phyloP scores from a whole-genome alignment of 768 basidiomycete genomes.

The Mycena olivaceomarginata region DNA sequence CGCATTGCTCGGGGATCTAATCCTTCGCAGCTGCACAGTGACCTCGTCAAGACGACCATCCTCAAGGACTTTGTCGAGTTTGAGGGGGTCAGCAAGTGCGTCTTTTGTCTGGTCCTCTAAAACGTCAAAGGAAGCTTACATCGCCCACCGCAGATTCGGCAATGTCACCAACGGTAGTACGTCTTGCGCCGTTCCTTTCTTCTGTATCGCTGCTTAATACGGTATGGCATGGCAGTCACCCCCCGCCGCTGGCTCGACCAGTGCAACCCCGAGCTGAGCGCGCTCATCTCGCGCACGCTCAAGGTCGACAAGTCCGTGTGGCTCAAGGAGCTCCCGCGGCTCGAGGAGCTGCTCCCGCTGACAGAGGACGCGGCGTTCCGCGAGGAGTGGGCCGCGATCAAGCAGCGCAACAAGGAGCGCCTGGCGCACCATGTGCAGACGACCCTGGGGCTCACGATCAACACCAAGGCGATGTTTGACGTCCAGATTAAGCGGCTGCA shows the following conservation, averaged over 20 bases:
- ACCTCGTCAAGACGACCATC: conserved; percentile 89
- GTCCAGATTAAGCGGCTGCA: conserved; percentile 97
- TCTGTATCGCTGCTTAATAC: neutral
- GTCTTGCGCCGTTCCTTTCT: conserved; percentile 49
- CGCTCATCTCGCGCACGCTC: conserved; percentile 90
- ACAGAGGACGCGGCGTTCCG: conserved; percentile 86
- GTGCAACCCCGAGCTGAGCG: conserved; percentile 93
- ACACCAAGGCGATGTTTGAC: conserved; percentile 90
- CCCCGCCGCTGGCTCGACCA: conserved; percentile 96
- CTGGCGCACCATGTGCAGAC: conserved; percentile 85
- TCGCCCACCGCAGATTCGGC: conserved; percentile 69
- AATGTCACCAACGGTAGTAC: conserved; percentile 96
- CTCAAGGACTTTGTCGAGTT: conserved; percentile 96
- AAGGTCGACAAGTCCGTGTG: conserved; percentile 84
- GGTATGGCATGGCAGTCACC: conserved; percentile 72
- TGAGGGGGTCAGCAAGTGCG: conserved; percentile 89
- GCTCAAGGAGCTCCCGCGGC: conserved; percentile 88
- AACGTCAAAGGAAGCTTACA: neutral
- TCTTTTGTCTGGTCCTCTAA: conserved; percentile 31
- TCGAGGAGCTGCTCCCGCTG: conserved; percentile 85
- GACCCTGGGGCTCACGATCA: conserved; percentile 82
- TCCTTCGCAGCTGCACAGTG: conserved; percentile 82
- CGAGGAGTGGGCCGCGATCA: conserved; percentile 88
- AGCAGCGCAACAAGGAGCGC: conserved; percentile 93
- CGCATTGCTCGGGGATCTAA: too few relatives aligned